phyloP scores from a whole-genome alignment of 345 rosid genomes.

The Ricinus communis region DNA sequence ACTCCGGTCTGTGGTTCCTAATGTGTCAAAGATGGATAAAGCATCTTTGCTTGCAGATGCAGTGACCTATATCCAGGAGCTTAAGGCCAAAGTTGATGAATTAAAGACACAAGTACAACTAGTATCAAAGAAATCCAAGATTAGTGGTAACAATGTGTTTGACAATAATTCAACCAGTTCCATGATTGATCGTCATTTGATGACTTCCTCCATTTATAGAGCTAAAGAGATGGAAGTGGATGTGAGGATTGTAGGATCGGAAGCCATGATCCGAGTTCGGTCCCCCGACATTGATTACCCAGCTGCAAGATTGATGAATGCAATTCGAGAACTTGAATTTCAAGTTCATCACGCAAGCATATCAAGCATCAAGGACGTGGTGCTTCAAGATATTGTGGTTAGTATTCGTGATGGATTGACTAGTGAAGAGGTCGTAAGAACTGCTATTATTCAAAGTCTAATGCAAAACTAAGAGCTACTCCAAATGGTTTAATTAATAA shows the following conservation, averaged over 20 bases:
- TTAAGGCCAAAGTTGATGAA: slow-evolving; percentile 46
- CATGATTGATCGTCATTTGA: slow-evolving; percentile 6
- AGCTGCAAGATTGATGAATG: slow-evolving; percentile 47
- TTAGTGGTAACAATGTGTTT: neutral
- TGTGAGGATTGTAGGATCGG: slow-evolving; percentile 53
- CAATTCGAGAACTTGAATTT: slow-evolving; percentile 44
- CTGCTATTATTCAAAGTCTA: slow-evolving; percentile 30
- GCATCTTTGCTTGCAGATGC: slow-evolving; percentile 78
- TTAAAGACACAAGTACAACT: slow-evolving; percentile 39
- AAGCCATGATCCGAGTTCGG: slow-evolving; percentile 47
- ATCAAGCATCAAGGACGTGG: slow-evolving; percentile 37
- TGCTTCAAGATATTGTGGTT: slow-evolving; percentile 52
- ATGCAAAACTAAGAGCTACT: neutral
- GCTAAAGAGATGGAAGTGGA: slow-evolving; percentile 36
- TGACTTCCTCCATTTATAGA: slow-evolving; percentile 2
- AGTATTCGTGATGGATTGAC: slow-evolving; percentile 33
- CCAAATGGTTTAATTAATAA: too few species aligned
- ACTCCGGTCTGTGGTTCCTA: slow-evolving; percentile 81
- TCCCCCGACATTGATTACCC: slow-evolving; percentile 45
- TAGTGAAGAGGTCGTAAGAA: slow-evolving; percentile 29
- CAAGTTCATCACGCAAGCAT: slow-evolving; percentile 49
- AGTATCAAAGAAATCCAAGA: slow-evolving; percentile 14
- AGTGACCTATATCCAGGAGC: slow-evolving; percentile 65
- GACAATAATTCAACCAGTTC: slow-evolving; percentile 8
- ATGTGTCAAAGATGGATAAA: slow-evolving; percentile 89